Conservation (phyloP, 345 rosid species). For the Heritiera fomes region DNA sequence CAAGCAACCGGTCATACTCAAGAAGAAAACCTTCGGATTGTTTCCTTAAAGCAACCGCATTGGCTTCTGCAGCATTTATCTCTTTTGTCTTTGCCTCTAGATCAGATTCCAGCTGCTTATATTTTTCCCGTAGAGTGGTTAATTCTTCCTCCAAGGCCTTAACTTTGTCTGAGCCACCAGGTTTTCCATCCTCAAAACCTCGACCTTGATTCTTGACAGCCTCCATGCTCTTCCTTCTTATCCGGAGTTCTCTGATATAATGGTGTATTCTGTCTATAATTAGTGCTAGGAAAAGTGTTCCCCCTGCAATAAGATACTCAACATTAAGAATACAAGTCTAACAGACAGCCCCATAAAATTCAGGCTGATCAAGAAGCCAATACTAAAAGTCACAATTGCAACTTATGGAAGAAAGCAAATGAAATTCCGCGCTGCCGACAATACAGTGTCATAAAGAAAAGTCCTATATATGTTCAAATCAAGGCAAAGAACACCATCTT, state of each 20-base stretch:
- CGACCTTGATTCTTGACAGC: constrained; percentile 67
- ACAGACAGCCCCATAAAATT: background rate
- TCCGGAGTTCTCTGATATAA: constrained; percentile 77
- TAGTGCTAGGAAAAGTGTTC: constrained; percentile 36
- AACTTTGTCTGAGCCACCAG: constrained; percentile 45
- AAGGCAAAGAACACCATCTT: background rate
- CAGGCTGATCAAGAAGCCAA: constrained; percentile 1
- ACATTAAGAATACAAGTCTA: constrained; percentile 18
- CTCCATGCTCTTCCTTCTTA: constrained; percentile 80
- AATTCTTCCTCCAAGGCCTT: constrained; percentile 62
- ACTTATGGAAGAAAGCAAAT: background rate
- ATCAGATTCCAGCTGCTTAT: constrained; percentile 50
- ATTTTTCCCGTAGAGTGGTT: constrained; percentile 36
- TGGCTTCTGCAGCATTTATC: constrained; percentile 58
- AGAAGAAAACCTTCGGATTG: constrained; percentile 95
- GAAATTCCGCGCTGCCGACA: background rate
- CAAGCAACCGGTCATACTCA: constrained; percentile 85
- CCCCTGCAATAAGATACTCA: constrained; percentile 55
- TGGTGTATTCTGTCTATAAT: constrained; percentile 90
- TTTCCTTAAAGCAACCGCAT: constrained; percentile 73
- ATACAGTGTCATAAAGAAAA: background rate
- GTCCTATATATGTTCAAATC: background rate
- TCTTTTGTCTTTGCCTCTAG: constrained; percentile 59
- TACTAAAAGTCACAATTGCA: constrained; percentile 14
- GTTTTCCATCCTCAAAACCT: constrained; percentile 62